phyloP scores from a whole-genome alignment of 2,329 filamentous ascomycete species.

The Pseudogymnoascus sp. region DNA sequence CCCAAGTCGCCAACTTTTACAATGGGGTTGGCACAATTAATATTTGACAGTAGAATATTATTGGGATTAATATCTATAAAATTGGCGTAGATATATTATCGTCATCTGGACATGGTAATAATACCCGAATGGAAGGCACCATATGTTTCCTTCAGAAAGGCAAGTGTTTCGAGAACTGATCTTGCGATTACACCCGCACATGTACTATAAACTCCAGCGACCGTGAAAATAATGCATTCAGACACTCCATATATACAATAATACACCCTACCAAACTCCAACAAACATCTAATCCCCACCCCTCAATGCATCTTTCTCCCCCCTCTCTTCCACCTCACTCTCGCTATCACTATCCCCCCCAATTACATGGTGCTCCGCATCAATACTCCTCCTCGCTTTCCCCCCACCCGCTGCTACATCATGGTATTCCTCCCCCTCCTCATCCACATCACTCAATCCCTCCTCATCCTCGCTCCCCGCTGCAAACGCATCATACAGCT shows the following conservation, averaged over 20 bases:
- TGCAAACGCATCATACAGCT: slow-evolving; percentile 96
- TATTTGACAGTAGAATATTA: slow-evolving; percentile 20
- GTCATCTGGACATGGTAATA: neutral
- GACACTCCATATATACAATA: neutral
- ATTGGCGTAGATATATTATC: slow-evolving; percentile 4
- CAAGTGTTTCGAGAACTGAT: slow-evolving; percentile 17
- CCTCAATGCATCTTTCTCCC: neutral
- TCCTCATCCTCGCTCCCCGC: slow-evolving; percentile 73
- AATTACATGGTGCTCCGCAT: slow-evolving; percentile 12
- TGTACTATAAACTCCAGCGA: neutral
- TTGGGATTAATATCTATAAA: slow-evolving; percentile 21
- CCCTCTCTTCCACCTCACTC: slow-evolving; percentile 14
- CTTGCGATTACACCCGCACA: slow-evolving; percentile 12
- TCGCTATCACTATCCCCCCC: slow-evolving; percentile 21
- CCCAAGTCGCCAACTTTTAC: slow-evolving; percentile 21
- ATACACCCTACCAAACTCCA: neutral
- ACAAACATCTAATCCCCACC: neutral
- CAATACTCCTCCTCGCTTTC: neutral
- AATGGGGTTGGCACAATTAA: slow-evolving; percentile 15
- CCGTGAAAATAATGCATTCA: neutral
- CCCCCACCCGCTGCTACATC: slow-evolving; percentile 24
- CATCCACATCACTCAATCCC: slow-evolving; percentile 34
- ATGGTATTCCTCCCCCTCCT: slow-evolving; percentile 34
- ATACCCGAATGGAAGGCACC: slow-evolving; percentile 20
- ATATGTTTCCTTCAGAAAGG: slow-evolving; percentile 10